phyloP scores from a whole-genome alignment of 495 filamentous ascomycete genomes.

The Schizothecium vesticola region DNA sequence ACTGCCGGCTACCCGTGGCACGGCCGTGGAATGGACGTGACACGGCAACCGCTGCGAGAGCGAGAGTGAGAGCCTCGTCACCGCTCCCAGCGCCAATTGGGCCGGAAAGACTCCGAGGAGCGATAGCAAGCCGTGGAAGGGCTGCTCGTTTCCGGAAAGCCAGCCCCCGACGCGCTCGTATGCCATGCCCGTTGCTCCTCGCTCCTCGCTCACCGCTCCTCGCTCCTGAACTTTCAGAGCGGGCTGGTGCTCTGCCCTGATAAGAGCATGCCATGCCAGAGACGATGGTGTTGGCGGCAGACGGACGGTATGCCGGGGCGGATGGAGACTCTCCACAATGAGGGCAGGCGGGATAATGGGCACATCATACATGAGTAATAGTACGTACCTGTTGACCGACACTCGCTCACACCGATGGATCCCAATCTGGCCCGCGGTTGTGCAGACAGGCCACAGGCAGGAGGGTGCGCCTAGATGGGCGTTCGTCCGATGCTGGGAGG shows the following conservation, averaged over 20 bases:
- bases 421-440: neutral
- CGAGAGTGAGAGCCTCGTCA: slow-evolving; percentile 10
- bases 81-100: neutral
- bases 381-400: neutral
- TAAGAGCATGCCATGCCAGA: slow-evolving; percentile 6
- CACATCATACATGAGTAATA: neutral
- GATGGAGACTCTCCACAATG: neutral
- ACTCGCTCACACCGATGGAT: neutral
- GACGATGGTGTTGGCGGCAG: neutral
- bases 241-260: slow-evolving; percentile 11
- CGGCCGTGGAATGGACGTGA: slow-evolving; percentile 23
- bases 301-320: neutral
- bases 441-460: neutral
- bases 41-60: slow-evolving; percentile 9
- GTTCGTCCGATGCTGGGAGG: neutral
- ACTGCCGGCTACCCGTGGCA: slow-evolving; percentile 17
- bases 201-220: slow-evolving; percentile 13
- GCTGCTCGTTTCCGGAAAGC: slow-evolving; percentile 21
- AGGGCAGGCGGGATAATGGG: neutral
- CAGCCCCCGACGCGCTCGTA: slow-evolving; percentile 17
- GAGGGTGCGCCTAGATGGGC: neutral
- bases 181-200: neutral
- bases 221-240: slow-evolving; percentile 12
- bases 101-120: neutral
- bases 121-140: slow-evolving; percentile 18